phyloP scores from a whole-genome alignment of 192 early-diverging fungal genomes.

The Coemansia sp. region DNA sequence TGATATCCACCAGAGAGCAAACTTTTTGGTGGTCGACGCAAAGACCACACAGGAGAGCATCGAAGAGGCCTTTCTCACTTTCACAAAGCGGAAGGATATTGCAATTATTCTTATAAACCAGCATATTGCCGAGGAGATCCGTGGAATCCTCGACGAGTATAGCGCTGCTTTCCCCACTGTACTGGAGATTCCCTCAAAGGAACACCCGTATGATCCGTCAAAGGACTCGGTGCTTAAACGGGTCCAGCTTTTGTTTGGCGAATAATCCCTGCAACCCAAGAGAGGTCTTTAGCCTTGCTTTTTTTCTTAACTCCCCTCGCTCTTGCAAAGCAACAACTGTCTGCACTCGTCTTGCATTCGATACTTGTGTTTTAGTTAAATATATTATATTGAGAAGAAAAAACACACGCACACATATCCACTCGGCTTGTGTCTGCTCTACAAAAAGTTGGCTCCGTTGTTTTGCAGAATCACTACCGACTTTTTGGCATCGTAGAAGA shows the following conservation, averaged over 20 bases:
- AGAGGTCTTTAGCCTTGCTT: too few relatives aligned
- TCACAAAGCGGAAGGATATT: conserved; percentile 92
- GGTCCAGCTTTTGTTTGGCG: conserved; percentile 76
- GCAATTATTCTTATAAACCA: conserved; percentile 98
- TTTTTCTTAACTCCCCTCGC: too few relatives aligned
- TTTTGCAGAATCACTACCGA: conserved; percentile 47
- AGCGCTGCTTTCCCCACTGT: conserved; percentile 93
- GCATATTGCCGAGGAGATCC: conserved; percentile 92
- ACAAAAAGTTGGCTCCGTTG: conserved; percentile 33
- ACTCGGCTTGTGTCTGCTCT: conserved; percentile 8
- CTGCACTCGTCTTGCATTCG: too few relatives aligned
- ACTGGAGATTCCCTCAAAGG: conserved; percentile 98
- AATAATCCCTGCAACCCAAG: too few relatives aligned
- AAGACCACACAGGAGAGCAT: conserved; percentile 73
- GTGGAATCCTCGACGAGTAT: conserved; percentile 86
- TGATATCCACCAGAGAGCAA: conserved; percentile 85
- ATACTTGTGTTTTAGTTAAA: too few relatives aligned
- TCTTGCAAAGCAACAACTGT: too few relatives aligned
- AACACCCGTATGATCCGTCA: conserved; percentile 93
- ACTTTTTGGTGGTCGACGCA: conserved; percentile 94
- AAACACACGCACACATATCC: too few relatives aligned
- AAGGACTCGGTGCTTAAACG: conserved; percentile 84
- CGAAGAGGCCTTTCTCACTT: conserved; percentile 80
- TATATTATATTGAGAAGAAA: too few relatives aligned
- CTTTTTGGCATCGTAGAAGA: conserved; percentile 64